Percentiles rank a stretch among this genome's conserved stretches.
Evolutionary conservation across 208 protist genomes (phyloP).

Genomic region (Acanthamoeba sp.): DNA sequence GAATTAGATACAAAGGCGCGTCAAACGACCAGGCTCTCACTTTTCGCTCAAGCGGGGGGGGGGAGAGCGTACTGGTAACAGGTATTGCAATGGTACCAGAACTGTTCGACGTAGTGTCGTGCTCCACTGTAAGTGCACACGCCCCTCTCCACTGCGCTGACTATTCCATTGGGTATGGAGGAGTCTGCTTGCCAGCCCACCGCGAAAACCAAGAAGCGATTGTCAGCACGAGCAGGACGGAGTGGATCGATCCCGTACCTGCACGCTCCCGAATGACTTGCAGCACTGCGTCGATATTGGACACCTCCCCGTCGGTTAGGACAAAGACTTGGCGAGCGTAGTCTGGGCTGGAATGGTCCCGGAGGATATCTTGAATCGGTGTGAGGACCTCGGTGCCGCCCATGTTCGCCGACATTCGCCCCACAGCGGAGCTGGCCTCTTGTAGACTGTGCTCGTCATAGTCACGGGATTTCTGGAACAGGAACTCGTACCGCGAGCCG

Average conservation of each 20-base stretch:
- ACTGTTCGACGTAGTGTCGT: not conserved
- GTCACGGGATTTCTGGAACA: constrained; percentile 22
- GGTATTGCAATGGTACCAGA: constrained; percentile 49
- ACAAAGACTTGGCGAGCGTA: constrained; percentile 80
- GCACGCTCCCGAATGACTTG: not conserved
- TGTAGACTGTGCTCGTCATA: constrained; percentile 74
- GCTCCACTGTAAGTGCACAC: not conserved
- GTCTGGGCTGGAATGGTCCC: not conserved
- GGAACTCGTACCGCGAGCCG: constrained; percentile 62
- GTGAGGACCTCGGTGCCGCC: constrained; percentile 83
- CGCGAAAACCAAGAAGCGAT: too few species aligned
- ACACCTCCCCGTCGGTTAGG: constrained; percentile 85
- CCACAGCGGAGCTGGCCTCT: constrained; percentile 64
- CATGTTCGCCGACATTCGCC: constrained; percentile 74
- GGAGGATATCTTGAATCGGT: constrained; percentile 71
- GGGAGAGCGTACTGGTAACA: constrained; percentile 8
- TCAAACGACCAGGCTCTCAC: too few species aligned
- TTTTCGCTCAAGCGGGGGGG: not conserved
- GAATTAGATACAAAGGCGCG: not conserved
- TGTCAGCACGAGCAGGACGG: too few species aligned
- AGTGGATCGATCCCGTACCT: too few species aligned
- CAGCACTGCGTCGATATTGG: constrained; percentile 77
- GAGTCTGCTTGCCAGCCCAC: not conserved
- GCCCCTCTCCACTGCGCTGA: not conserved
- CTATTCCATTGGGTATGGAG: not conserved